Evolutionary conservation across 1,284 basidiomycete genomes (phyloP), one percentile per base, ranked within the genome.

Genomic region (Ustilago esculenta): DNA sequence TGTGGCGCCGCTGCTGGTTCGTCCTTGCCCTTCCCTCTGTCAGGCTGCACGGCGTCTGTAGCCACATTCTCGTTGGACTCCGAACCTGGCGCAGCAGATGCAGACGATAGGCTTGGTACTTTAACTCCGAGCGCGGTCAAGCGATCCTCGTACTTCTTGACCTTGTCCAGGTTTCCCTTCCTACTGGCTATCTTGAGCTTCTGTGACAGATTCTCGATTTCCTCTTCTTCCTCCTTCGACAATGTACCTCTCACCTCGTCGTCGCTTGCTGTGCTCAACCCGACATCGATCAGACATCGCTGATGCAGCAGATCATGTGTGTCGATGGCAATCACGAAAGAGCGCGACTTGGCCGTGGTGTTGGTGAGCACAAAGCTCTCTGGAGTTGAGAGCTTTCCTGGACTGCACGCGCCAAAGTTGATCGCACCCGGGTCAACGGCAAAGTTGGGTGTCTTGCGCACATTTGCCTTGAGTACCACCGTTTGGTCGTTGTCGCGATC

Each of bases 151-250:
- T 85, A 85, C 75, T 85, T 86, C 47, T 78, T 78, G 48, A 85
- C 79, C 77, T 86, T 86, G 59, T 86, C 85, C 34, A 66, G 43
- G 59, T 86, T 85, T 36, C 84, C 83, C 72, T 86, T 86, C 45
- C 85, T 72, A 46, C 76, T 72, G 0, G 84, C 84, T 43, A 85
- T 85, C 77, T 86, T 86, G 60, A 86, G 80, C 76, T 86, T 86
- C 61, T 85, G 85, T 25, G 83, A 76, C 45, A 85, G 70, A 35
- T 78, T 83, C 76, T 86, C 85, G 4, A 85, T 81, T 73, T 86
- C 85, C 60, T 85, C 85, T 65, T 86, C 85, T 52, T 86, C 84
- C 23, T 78, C 81, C 53, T 83, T 83, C n/a, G 82, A 82, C 50
- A 85, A 73, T 3, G 81, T 82, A 29, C 83, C 82, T 20, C 64